Evolutionary conservation across 768 basidiomycete species (phyloP).

Genomic region (Boletus barrowsii): DNA sequence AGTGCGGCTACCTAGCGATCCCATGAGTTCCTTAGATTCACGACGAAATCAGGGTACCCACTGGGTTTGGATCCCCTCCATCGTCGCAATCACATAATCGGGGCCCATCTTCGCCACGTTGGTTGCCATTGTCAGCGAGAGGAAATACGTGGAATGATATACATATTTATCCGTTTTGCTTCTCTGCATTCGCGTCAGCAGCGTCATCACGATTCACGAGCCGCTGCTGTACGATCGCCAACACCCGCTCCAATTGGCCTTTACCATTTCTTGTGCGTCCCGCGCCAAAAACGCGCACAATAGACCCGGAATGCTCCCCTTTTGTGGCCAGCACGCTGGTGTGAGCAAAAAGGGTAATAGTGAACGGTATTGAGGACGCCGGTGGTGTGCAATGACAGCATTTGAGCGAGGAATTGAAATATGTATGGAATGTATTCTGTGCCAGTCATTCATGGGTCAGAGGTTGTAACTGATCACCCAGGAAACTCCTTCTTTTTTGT

Average conservation of each 20-base stretch:
- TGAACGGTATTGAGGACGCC: conserved; percentile 75
- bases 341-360: conserved; percentile 82
- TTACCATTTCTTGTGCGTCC: conserved; percentile 66
- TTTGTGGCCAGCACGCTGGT: conserved; percentile 86
- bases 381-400: conserved; percentile 76
- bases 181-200: conserved; percentile 82
- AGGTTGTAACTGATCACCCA: too few species aligned
- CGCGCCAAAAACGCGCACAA: conserved; percentile 79
- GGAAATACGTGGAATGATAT: conserved; percentile 76
- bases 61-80: conserved; percentile 78
- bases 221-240: conserved; percentile 89
- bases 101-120: conserved; percentile 71
- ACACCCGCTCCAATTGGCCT: conserved; percentile 71
- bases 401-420: conserved; percentile 95
- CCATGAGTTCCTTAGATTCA: neutral
- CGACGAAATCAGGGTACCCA: neutral
- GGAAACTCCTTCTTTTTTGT: too few species aligned
- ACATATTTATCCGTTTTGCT: conserved; percentile 88
- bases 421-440: conserved; percentile 77
- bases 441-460: too few species aligned
- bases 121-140: conserved; percentile 73
- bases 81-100: conserved; percentile 59
- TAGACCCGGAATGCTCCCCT: conserved; percentile 92
- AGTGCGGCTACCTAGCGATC: conserved; percentile 28
- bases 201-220: conserved; percentile 74